Percentiles rank a stretch among this genome's conserved stretches.
Evolutionary conservation across 352 stramenopile genomes (phyloP).

Genomic region (Globisporangium irregulare): DNA sequence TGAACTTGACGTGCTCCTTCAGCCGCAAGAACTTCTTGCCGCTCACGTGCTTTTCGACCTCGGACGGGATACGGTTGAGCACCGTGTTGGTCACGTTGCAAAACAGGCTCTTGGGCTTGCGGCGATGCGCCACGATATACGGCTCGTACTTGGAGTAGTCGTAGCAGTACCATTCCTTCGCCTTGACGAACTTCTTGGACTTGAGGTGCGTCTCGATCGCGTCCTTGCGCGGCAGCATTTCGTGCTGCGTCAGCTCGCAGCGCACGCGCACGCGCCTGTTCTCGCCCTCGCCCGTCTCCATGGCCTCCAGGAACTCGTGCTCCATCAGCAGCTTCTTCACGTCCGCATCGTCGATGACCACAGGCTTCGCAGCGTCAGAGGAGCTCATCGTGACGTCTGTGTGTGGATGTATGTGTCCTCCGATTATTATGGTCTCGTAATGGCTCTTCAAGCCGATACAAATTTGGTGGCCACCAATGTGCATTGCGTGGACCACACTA

Average conservation of each 20-base stretch:
- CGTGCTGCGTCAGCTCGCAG: slow-evolving; percentile 75
- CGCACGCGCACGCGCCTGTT: slow-evolving; percentile 54
- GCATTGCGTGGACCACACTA: background rate
- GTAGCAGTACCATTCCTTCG: slow-evolving; percentile 85
- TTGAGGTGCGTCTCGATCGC: slow-evolving; percentile 61
- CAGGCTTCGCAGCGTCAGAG: background rate
- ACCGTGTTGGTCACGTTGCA: slow-evolving; percentile 85
- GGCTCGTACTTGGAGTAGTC: slow-evolving; percentile 91
- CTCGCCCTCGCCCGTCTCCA: slow-evolving; percentile 45
- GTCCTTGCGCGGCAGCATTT: slow-evolving; percentile 65
- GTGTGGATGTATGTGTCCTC: background rate
- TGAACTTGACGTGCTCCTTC: slow-evolving; percentile 69
- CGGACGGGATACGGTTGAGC: slow-evolving; percentile 86
- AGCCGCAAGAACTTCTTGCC: slow-evolving; percentile 85
- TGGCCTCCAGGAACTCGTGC: slow-evolving; percentile 53
- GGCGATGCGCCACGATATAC: slow-evolving; percentile 87
- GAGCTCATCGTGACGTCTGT: background rate
- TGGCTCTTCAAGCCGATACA: background rate
- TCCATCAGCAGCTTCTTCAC: slow-evolving; percentile 43
- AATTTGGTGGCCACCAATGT: background rate
- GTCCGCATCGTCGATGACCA: slow-evolving; percentile 33
- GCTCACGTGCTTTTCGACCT: slow-evolving; percentile 89
- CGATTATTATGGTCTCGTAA: background rate
- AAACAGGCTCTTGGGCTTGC: slow-evolving; percentile 77
- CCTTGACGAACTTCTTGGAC: slow-evolving; percentile 82